Base-by-base conservation (phyloP, 352 stramenopile species). In the Pythium aristosporum region DNA sequence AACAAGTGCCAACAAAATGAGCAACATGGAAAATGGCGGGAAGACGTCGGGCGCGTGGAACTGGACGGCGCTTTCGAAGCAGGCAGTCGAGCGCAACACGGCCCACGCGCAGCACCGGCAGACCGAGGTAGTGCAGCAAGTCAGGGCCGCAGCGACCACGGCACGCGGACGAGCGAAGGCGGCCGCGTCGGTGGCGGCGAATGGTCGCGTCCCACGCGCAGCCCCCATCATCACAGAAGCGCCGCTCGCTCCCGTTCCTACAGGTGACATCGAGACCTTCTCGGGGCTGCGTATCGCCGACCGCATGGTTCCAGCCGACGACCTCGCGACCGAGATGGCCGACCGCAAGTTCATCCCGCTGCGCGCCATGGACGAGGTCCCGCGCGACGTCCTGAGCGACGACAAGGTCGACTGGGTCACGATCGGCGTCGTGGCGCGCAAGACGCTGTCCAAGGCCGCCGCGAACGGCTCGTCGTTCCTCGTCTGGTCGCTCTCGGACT, bases 371-470 rank as follows among this genome's bases (percentile, higher is more conserved):
- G 86, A 94, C 43, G 64, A 60, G 5, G 71, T 83, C 21, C 68
- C 77, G 6, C 79, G 71, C 30, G 71, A 81, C 28, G 82, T 75
- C 0, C 79, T 94, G 52, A 82, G 73, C 10, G 76, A 88, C 62
- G 68, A 81, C 49, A 53, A 75, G 23, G 83, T 94, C 8, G 86
- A 94, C 57, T 94, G 86, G 86, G 83, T 92, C 44, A 92, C 82
- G 39, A 91, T 94, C 59, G 86, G 83, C 28, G 86, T 92, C 18
- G 58, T 92, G 32, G 75, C 74, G 30, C 71, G 83, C 43, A 94
- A 92, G 65, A 90, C 80, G 15, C 58, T 88, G 44, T 89, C 84
- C 36, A 89, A 91, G 52, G 74, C 82, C 39, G 57, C 79, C 12
- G 63, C 79, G 18, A 89, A 83, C 61, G 83, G 83, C 37, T 83